Evolutionary conservation across 2,329 filamentous ascomycete genomes (phyloP).

Genomic region (Thelonectria rubi): DNA sequence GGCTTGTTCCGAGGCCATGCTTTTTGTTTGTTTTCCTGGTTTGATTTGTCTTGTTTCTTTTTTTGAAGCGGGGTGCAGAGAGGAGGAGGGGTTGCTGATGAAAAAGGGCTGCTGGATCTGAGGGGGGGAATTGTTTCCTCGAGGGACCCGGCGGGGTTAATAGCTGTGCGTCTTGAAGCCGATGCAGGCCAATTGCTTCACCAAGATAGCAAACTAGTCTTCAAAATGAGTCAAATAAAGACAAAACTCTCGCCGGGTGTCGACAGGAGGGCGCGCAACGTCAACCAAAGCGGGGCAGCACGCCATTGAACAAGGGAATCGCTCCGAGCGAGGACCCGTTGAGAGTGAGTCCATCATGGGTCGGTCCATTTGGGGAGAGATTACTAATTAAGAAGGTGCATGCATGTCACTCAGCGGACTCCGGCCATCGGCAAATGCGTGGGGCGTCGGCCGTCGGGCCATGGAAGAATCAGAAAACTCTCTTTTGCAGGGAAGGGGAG

Average conservation of each 20-base stretch:
- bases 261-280: neutral
- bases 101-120: neutral
- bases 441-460: no score
- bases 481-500: neutral
- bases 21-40: no score
- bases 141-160: neutral
- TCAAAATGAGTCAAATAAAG: neutral
- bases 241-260: neutral
- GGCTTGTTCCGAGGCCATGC: slow-evolving; percentile 40
- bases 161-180: neutral
- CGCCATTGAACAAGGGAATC: slow-evolving; percentile 24
- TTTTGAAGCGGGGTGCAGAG: neutral
- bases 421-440: neutral
- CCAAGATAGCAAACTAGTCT: neutral
- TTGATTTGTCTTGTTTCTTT: neutral
- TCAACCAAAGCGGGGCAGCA: slow-evolving; percentile 19
- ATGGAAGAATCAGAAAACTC: neutral
- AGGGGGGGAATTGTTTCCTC: neutral
- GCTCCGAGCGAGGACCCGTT: neutral
- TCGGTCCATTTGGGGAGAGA: neutral
- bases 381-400: neutral
- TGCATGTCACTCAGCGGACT: neutral
- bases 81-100: neutral
- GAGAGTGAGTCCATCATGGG: neutral
- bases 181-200: neutral